Evolutionary conservation across 495 filamentous ascomycete genomes (phyloP).

Genomic region (Amphirosellinia nigrospora): DNA sequence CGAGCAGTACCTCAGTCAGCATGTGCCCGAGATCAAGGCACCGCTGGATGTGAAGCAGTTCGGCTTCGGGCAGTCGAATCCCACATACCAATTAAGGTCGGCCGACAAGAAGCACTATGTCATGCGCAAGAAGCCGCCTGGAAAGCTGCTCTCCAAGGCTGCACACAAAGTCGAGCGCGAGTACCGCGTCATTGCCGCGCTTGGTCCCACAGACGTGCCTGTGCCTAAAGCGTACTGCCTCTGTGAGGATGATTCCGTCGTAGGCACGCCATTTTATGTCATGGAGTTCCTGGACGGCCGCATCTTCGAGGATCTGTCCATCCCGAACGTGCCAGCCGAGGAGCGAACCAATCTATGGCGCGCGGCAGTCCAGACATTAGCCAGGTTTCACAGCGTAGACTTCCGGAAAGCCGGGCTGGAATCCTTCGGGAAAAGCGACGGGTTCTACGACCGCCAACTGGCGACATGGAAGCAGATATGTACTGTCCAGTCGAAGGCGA

Average conservation of each 20-base stretch:
- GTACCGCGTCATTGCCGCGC: slow-evolving; percentile 85
- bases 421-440: slow-evolving; percentile 71
- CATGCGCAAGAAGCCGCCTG: slow-evolving; percentile 94
- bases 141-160: slow-evolving; percentile 86
- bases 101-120: slow-evolving; percentile 73
- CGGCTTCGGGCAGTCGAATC: slow-evolving; percentile 95
- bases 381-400: slow-evolving; percentile 79
- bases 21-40: slow-evolving; percentile 78
- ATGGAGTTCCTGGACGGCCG: slow-evolving; percentile 94
- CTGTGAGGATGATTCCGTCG: slow-evolving; percentile 77
- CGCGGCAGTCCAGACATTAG: slow-evolving; percentile 82
- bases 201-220: slow-evolving; percentile 80
- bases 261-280: slow-evolving; percentile 94
- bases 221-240: slow-evolving; percentile 85
- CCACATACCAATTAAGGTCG: slow-evolving; percentile 87
- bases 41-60: slow-evolving; percentile 94
- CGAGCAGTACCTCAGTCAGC: slow-evolving; percentile 74
- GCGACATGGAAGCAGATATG: slow-evolving; percentile 80
- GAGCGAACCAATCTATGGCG: slow-evolving; percentile 84
- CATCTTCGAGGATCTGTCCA: slow-evolving; percentile 85
- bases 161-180: slow-evolving; percentile 97
- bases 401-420: slow-evolving; percentile 69
- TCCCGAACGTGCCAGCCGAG: slow-evolving; percentile 72
- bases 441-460: slow-evolving; percentile 90
- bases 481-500: slow-evolving; percentile 72